Evolutionary conservation across 352 stramenopile genomes (phyloP).

Genomic region (Phytopythium kandeliae): DNA sequence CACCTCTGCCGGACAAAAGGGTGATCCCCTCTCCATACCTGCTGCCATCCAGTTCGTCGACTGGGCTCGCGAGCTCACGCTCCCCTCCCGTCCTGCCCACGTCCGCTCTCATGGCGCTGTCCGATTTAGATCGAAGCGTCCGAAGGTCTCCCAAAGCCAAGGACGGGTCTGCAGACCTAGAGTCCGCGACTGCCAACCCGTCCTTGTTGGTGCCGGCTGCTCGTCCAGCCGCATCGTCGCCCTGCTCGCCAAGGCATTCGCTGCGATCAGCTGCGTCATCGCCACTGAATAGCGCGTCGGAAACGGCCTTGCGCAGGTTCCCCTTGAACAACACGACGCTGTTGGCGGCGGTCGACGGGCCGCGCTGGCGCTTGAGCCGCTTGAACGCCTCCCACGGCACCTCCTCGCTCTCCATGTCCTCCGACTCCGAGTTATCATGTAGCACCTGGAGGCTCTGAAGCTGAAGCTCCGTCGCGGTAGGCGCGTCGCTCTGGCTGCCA

Average conservation of each 20-base stretch:
- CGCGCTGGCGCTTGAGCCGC: constrained; percentile 61
- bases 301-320: constrained; percentile 53
- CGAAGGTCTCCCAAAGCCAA: constrained; percentile 4
- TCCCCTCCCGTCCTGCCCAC: neutral
- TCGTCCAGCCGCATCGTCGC: neutral
- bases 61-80: neutral
- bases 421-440: constrained; percentile 42
- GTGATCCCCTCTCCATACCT: neutral
- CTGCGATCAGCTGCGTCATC: neutral
- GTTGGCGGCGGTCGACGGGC: constrained; percentile 47
- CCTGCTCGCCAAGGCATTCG: too few relatives aligned
- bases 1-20: constrained; percentile 1
- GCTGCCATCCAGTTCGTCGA: neutral
- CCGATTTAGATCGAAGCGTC: constrained; percentile 35
- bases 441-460: constrained; percentile 50
- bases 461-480: constrained; percentile 40
- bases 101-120: constrained; percentile 25
- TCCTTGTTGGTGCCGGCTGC: neutral
- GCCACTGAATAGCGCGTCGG: constrained; percentile 24
- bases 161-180: too few relatives aligned
- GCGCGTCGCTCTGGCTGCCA: constrained; percentile 25
- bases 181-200: too few relatives aligned
- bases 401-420: constrained; percentile 73
- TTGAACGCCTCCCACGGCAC: constrained; percentile 79
- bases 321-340: constrained; percentile 58